Conservation (phyloP, 345 rosid genomes). For the Dovyalis caffra region DNA sequence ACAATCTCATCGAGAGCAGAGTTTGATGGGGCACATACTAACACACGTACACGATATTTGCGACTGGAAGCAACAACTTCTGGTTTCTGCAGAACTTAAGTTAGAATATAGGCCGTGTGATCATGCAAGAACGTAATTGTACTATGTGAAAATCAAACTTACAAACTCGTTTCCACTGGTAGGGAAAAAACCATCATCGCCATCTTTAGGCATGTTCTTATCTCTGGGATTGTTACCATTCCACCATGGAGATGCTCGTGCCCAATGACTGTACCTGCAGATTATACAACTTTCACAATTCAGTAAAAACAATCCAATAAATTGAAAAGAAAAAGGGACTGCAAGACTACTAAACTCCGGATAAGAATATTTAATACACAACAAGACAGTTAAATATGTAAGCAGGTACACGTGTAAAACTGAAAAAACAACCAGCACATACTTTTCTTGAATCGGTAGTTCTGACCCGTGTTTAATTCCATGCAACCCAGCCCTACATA, state of each 20-base stretch:
- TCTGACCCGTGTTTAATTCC: constrained; percentile 51
- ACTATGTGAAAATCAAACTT: constrained; percentile 21
- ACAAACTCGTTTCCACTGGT: constrained; percentile 90
- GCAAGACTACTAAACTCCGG: background rate
- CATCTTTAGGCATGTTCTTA: constrained; percentile 72
- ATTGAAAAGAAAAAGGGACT: background rate
- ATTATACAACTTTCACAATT: constrained; percentile 16
- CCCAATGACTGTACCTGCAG: constrained; percentile 70
- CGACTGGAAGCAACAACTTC: constrained; percentile 75
- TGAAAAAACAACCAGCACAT: constrained; percentile 26
- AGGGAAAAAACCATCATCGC: constrained; percentile 89
- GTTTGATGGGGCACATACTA: constrained; percentile 97
- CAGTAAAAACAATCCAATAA: background rate
- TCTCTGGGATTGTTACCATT: constrained; percentile 79
- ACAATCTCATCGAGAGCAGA: constrained; percentile 99
- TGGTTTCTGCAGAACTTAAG: constrained; percentile 58
- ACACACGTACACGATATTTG: constrained; percentile 69
- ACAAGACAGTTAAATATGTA: background rate
- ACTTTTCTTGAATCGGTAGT: constrained; percentile 74
- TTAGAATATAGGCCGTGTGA: constrained; percentile 15
- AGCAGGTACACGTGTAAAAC: background rate
- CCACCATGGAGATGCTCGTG: constrained; percentile 84
- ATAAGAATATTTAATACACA: background rate
- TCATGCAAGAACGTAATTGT: background rate
- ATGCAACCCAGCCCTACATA: constrained; percentile 46